Evolutionary conservation across 208 protist species (phyloP), one percentile per base, ranked within the genome.

Genomic region (Leptomonas seymouri): DNA sequence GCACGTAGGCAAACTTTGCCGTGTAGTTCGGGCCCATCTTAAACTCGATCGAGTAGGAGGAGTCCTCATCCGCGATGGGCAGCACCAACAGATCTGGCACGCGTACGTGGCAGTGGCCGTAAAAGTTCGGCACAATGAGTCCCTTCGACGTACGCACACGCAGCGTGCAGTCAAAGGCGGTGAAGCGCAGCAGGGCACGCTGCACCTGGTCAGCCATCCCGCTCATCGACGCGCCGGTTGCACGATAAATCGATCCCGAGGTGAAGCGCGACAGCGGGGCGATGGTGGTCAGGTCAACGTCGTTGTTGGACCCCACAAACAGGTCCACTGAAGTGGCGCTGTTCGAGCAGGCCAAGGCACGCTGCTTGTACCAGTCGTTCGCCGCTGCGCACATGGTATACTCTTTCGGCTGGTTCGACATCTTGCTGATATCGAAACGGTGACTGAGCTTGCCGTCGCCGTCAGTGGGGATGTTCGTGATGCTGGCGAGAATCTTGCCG

Each of bases 41-140:
- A 49, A 97, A 78, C 72, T 97, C 84, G 21, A 91, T 82, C 28
- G 85, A 78, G 71, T 93, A 97, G 14, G 91, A 85, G 14, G 98
- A 95, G 76, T 99, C 97, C 44, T 77, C 76, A 64, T 97, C 85
- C 31, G 91, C 82, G 41, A 98, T 90, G 28, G 98, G 97, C 57
- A 99, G 77, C 11, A 96, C 79, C 5, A 99, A 84, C n/a, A 99
- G 81, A 66, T 99, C 98, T 0, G 91, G 86, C 55, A 90, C 84
- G 1, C 97, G 86, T 36, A 99, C 84, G 83, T 98, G 98, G 71
- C 98, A 99, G 85, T 99, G 96, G 5, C 98, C 98, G 68, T 97
- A 98, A 58, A 95, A 95, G 68, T 96, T 93, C 16, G 77, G 76
- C 70, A 97, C 82, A 9, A 89, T 85, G 15, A 97, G 50, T 4